Conservation (phyloP, 2,329 filamentous ascomycete genomes). For the Curvularia hawaiiensis region DNA sequence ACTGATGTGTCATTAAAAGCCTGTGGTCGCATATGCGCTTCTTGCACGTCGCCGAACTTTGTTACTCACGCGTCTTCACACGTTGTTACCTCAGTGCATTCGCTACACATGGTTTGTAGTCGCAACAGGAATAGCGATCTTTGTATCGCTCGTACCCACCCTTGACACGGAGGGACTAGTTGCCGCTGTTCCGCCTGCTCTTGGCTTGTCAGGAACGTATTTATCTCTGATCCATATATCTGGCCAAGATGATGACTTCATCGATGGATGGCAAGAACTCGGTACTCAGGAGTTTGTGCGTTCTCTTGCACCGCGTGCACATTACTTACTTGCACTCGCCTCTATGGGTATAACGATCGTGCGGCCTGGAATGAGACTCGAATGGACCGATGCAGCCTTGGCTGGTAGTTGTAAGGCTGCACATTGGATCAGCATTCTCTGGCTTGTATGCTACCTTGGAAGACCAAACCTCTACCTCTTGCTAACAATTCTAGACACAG, state of each 20-base stretch:
- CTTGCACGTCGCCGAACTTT: background rate
- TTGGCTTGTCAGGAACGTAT: background rate
- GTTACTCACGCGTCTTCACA: background rate
- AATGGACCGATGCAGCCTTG: background rate
- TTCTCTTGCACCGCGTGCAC: background rate
- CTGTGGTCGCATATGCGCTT: background rate
- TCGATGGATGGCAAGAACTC: background rate
- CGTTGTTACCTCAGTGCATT: background rate
- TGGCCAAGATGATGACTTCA: background rate
- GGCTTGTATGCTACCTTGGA: background rate
- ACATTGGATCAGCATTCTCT: conserved; percentile 8
- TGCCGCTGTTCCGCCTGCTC: background rate
- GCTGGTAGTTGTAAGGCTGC: conserved; percentile 1
- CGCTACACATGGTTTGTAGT: background rate
- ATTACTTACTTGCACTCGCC: background rate
- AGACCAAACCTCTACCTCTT: background rate
- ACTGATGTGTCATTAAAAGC: background rate
- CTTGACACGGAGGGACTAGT: background rate
- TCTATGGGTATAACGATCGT: background rate
- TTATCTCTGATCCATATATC: background rate
- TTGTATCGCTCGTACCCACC: background rate
- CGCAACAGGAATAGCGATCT: background rate
- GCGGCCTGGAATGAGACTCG: background rate
- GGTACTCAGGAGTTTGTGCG: background rate
- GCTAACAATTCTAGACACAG: background rate